A percentile compares a stretch with the other conserved stretches of the same genome.
These are phyloP conservation scores for Annulohypoxylon stygium DNA, from an alignment of 495 filamentous ascomycete genomes.

Conservation along the genomic window DNA sequence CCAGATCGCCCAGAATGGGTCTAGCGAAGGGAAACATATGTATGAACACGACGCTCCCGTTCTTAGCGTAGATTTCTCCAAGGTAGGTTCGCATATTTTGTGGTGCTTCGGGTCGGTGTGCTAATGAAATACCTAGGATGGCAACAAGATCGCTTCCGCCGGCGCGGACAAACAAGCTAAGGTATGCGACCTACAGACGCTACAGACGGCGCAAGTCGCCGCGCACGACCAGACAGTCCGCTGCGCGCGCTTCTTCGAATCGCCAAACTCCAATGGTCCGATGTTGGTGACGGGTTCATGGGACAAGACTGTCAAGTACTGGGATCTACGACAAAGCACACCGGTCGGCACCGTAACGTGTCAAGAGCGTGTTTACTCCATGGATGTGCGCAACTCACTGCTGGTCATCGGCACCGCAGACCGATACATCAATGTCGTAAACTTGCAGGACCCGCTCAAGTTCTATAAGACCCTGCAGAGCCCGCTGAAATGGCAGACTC, in stretches of 20 bases:
- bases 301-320: constrained; percentile 93
- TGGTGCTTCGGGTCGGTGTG: background rate
- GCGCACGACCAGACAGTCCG: constrained; percentile 80
- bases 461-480: constrained; percentile 87
- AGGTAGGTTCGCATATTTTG: constrained; percentile 64
- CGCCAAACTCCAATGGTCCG: constrained; percentile 63
- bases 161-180: constrained; percentile 83
- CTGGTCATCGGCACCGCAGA: constrained; percentile 89
- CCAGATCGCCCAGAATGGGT: constrained; percentile 78
- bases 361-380: constrained; percentile 86
- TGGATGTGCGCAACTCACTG: constrained; percentile 83
- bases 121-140: constrained; percentile 55
- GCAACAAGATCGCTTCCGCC: constrained; percentile 75
- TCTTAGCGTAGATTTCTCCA: constrained; percentile 84
- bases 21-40: constrained; percentile 80
- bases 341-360: constrained; percentile 75
- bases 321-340: constrained; percentile 76
- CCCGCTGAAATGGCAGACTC: constrained; percentile 89
- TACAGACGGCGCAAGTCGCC: constrained; percentile 71
- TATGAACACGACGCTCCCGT: constrained; percentile 84
- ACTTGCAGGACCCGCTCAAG: constrained; percentile 76
- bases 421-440: constrained; percentile 87
- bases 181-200: constrained; percentile 75
- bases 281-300: constrained; percentile 87
- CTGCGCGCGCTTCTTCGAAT: constrained; percentile 77